Base-by-base conservation (phyloP, 371 early-diverging fungal genomes). In the Furculomyces boomerangus region DNA sequence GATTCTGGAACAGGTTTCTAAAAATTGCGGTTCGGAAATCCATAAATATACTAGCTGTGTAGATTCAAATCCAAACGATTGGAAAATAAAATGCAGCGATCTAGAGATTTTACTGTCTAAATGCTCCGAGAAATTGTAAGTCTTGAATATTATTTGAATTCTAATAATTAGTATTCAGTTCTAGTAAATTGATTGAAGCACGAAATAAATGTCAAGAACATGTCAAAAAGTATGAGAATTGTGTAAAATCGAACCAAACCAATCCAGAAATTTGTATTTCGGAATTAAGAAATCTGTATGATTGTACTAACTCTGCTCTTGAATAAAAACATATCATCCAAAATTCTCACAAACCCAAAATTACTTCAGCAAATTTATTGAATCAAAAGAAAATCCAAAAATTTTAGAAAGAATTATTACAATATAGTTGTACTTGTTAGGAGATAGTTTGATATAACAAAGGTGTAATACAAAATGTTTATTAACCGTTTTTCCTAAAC, bases 231-330 rank as follows among this genome's bases (percentile, higher is more conserved):
- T 45, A 54, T 22, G 46, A 54, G 27, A 40, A 8, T 41, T 54
- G 55, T 20, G 20, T 54, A 3, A 40, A 40, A 35, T 13, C 5
- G 30, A 51, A 50, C 29, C 50, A 50, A 50, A 18, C 22, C 8
- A 50, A 50, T n/a, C 50, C 50, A 7, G 50, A 50, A 50, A 25
- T 27, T 25, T 50, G 50, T 50, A 50, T 50, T 50, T 18, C 25
- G 3, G 25, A 50, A 28, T 14, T 50, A 30, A 20, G n/a, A 50
- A 30, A 20, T 16, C 29, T 50, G 28, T 50, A 50, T 29, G 30
- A 50, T 18, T 50, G 50, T n/a, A 50, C 50, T 8, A 50, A 50
- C 30, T 10, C 22, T 26, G 50, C 28, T 30, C 18, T 50, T 3
- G 50, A 30, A 13, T 7, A 46, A 46, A 13, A 35, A 35, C n/a